phyloP scores from a whole-genome alignment of 176 grass and related monocot species.

The Avena eriantha region DNA sequence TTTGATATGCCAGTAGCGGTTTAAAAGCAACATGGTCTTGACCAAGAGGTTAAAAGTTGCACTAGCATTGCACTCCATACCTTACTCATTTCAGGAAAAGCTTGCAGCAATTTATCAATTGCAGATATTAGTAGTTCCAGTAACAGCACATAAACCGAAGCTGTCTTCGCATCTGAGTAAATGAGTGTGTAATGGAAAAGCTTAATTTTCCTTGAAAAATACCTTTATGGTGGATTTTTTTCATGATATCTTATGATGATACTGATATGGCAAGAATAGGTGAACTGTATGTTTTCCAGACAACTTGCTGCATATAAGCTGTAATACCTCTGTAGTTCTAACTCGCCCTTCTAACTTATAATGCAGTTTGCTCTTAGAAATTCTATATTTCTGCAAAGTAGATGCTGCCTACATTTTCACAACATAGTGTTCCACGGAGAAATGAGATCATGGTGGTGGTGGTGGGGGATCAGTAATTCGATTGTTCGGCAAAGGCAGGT shows the following conservation, averaged over 20 bases:
- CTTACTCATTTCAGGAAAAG: not conserved
- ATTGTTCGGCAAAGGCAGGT: not conserved
- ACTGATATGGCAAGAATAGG: not conserved
- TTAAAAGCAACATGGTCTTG: not conserved
- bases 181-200: not conserved
- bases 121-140: not conserved
- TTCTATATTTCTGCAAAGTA: not conserved
- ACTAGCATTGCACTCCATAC: not conserved
- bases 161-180: not conserved
- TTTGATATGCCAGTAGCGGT: not conserved
- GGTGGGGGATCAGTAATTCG: slow-evolving; percentile 15
- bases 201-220: not conserved
- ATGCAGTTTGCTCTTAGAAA: not conserved
- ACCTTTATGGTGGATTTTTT: not conserved
- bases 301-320: not conserved
- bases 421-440: not conserved
- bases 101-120: not conserved
- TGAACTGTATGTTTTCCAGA: not conserved
- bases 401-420: not conserved
- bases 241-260: not conserved
- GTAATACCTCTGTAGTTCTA: not conserved
- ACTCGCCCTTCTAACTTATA: not conserved
- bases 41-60: not conserved
- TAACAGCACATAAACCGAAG: not conserved
- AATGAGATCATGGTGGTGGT: not conserved